Conservation (phyloP, 371 early-diverging fungal genomes). For the Syncephalastrum monosporum region DNA sequence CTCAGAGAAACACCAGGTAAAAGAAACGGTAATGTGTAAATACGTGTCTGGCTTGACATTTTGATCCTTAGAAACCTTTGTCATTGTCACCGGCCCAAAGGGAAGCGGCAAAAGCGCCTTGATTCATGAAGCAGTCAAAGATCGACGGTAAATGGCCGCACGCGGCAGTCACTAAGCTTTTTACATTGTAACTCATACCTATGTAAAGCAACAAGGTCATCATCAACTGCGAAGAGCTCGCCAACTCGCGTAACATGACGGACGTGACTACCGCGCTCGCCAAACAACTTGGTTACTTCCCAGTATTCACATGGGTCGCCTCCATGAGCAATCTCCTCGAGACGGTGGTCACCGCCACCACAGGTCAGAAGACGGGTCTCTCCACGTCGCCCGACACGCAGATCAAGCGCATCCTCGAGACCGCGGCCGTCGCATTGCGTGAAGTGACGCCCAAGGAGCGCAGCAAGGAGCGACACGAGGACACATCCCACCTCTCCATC, state of each 20-base stretch:
- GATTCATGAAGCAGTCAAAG: slow-evolving; percentile 52
- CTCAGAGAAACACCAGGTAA: slow-evolving; percentile 70
- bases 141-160: slow-evolving; percentile 36
- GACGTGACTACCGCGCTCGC: slow-evolving; percentile 69
- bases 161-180: neutral
- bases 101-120: slow-evolving; percentile 63
- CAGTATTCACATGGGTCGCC: slow-evolving; percentile 78
- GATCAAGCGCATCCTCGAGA: slow-evolving; percentile 60
- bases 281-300: slow-evolving; percentile 77
- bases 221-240: slow-evolving; percentile 80
- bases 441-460: slow-evolving; percentile 29
- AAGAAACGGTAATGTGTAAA: neutral
- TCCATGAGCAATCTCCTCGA: slow-evolving; percentile 73
- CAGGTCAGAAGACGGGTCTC: slow-evolving; percentile 82
- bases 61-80: slow-evolving; percentile 51
- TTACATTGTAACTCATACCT: no score
- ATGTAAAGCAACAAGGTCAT: slow-evolving; percentile 60
- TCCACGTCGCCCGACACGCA: slow-evolving; percentile 62
- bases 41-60: neutral
- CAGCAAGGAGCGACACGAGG: no score
- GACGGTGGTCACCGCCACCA: slow-evolving; percentile 77
- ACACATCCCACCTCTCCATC: no score
- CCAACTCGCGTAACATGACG: slow-evolving; percentile 67
- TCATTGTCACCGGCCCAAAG: slow-evolving; percentile 58
- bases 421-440: slow-evolving; percentile 57